Evolutionary conservation across 2,329 filamentous ascomycete genomes (phyloP), one percentile per base, ranked within the genome.

Genomic region (Colletotrichum karsti): DNA sequence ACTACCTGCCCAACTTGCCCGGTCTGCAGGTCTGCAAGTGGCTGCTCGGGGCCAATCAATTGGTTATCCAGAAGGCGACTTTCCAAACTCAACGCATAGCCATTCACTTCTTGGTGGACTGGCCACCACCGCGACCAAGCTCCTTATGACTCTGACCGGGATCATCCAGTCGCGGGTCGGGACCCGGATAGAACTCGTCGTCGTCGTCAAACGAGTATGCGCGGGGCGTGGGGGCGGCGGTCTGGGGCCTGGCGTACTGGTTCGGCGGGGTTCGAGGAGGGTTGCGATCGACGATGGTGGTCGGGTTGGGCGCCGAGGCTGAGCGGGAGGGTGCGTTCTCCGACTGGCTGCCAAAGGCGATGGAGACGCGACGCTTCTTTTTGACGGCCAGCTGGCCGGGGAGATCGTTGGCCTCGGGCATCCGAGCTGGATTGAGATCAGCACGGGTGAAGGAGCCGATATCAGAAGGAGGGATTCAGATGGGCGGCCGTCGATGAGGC

Each of bases 131-230:
- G 7, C 39, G 15, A 20, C 18, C 7, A 15, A 3, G 39, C 50
- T n/a, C 22, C 30, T 50, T 46, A 6, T 24, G 20, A 22, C 42
- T 28, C 26, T 9, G 46, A 33, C n/a, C 0, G 24, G 5, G n/a
- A 26, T 51, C 30, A 26, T 7, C 26, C 3, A 63, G 22, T 2
- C 28, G 28, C 6, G 44, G 42, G 3, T 63, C 59, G 9, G 51
- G 26, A 9, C 51, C 60, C 2, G 64, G 64, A 18, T 63, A 67
- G 37, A 56, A 67, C 4, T 57, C 42, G 42, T 63, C 64, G 37
- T 67, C 64, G 15, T 67, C 64, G 26, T 48, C 28, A 15, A 67
- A 67, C 1, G 59, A 63, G 37, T 67, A 30, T 2, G 64, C 50
- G 3, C 51, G 33, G n/a, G 59, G 64, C 7, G 64, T 67, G 24